phyloP scores from a whole-genome alignment of 2,329 filamentous ascomycete species.

The Tolypocladium inflatum region DNA sequence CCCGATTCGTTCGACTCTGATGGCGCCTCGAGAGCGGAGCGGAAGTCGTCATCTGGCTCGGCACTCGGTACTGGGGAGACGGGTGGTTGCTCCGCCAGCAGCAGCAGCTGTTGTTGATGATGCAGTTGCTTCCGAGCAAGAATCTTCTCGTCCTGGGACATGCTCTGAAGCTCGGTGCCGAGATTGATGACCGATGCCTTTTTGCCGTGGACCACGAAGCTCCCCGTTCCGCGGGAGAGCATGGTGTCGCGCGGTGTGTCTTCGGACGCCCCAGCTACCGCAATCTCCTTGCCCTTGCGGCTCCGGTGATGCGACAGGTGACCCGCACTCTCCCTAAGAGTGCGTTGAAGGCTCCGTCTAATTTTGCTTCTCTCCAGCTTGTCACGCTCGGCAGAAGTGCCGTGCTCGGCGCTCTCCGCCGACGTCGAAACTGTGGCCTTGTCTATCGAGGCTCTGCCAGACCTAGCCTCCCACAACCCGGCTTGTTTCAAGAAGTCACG shows the following conservation, averaged over 20 bases:
- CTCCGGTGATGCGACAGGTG: constrained; percentile 60
- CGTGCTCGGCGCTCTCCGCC: constrained; percentile 19
- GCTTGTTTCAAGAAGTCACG: constrained; percentile 58
- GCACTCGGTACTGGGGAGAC: constrained; percentile 24
- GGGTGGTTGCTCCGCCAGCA: constrained; percentile 27
- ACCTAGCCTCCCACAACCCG: constrained; percentile 45
- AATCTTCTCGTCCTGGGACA: constrained; percentile 64
- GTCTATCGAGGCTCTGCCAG: constrained; percentile 19
- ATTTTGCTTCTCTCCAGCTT: constrained; percentile 57
- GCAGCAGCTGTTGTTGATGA: constrained; percentile 18
- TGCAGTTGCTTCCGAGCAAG: constrained; percentile 45
- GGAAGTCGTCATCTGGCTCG: constrained; percentile 39
- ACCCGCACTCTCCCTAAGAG: constrained; percentile 69
- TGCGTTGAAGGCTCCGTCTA: constrained; percentile 80
- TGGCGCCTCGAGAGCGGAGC: constrained; percentile 37
- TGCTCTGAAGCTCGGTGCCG: constrained; percentile 76
- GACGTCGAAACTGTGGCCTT: constrained; percentile 24
- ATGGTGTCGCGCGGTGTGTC: constrained; percentile 49
- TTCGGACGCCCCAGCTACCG: constrained; percentile 17
- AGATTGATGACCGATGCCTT: constrained; percentile 98
- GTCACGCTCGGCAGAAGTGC: constrained; percentile 31
- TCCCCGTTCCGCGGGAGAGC: constrained; percentile 69
- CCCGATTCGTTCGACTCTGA: constrained; percentile 30
- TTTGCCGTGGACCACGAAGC: constrained; percentile 95
- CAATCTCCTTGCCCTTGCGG: constrained; percentile 61